These are phyloP conservation scores for Xerocomellus amylosporus DNA, from an alignment of 768 basidiomycete genomes.

Conservation along the genomic window DNA sequence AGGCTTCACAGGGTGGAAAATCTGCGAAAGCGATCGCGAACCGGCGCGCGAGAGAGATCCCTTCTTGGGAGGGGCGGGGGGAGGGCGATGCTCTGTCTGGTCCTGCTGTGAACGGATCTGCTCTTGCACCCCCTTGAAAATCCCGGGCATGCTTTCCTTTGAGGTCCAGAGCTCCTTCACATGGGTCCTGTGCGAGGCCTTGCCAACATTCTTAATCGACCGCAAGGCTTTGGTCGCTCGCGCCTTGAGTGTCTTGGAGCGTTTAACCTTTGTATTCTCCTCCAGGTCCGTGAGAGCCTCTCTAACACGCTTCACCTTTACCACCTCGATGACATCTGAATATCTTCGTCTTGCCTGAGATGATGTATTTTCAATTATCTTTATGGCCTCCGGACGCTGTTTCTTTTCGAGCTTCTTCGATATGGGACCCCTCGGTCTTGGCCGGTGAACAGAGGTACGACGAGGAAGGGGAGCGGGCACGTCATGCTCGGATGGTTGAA, in stretches of 20 bases:
- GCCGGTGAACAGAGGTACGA: conserved; percentile 5
- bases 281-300: conserved; percentile 22
- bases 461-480: neutral
- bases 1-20: conserved; percentile 21
- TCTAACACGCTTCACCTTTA: conserved; percentile 49
- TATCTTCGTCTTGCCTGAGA: conserved; percentile 21
- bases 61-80: conserved; percentile 22
- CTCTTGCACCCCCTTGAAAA: conserved; percentile 27
- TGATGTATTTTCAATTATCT: conserved; percentile 23
- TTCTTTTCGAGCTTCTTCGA: conserved; percentile 30
- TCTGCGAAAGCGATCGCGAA: conserved; percentile 34
- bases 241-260: conserved; percentile 42
- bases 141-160: conserved; percentile 26
- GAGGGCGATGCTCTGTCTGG: conserved; percentile 10
- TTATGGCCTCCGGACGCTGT: conserved; percentile 29
- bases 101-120: conserved; percentile 18
- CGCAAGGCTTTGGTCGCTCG: conserved; percentile 48
- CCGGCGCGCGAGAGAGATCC: conserved; percentile 25
- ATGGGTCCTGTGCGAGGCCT: conserved; percentile 34
- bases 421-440: conserved; percentile 5
- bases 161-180: conserved; percentile 39
- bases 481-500: conserved; percentile 13
- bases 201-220: conserved; percentile 46
- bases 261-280: conserved; percentile 27
- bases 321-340: conserved; percentile 55